These are phyloP conservation scores for Chalciporus pseudorubinellus DNA, from an alignment of 768 basidiomycete species.

Conservation along the genomic window DNA sequence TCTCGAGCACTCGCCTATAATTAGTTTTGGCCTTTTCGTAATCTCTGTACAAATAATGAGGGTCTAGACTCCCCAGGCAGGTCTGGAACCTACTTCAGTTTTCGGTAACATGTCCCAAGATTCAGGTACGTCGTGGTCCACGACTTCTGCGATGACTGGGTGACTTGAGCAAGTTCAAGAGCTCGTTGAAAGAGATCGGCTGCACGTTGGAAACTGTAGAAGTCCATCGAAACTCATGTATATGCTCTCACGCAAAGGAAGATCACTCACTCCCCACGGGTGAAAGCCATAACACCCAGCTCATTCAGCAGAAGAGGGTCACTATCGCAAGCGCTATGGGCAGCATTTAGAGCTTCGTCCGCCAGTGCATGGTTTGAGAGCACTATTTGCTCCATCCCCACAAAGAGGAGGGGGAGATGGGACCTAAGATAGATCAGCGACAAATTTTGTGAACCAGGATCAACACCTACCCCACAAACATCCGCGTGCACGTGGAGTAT, in stretches of 20 bases:
- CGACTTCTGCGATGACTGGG: constrained; percentile 78
- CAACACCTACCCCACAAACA: constrained; percentile 84
- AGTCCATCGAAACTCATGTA: constrained; percentile 26
- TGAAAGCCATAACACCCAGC: constrained; percentile 88
- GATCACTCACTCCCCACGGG: constrained; percentile 69
- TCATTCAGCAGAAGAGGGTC: constrained; percentile 93
- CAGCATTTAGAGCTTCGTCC: constrained; percentile 84
- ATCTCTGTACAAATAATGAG: constrained; percentile 34
- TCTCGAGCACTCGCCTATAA: constrained; percentile 78
- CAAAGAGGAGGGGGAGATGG: constrained; percentile 90
- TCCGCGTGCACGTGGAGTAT: constrained; percentile 92
- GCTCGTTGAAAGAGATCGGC: constrained; percentile 69
- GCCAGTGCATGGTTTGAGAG: constrained; percentile 80
- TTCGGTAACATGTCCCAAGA: constrained; percentile 85
- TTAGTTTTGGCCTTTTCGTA: constrained; percentile 65
- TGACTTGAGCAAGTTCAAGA: constrained; percentile 77
- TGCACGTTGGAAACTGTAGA: constrained; percentile 66
- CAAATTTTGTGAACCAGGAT: neutral
- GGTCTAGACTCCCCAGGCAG: neutral
- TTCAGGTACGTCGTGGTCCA: constrained; percentile 94
- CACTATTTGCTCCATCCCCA: constrained; percentile 97
- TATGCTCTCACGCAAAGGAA: neutral
- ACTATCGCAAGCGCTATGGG: constrained; percentile 74
- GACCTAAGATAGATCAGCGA: constrained; percentile 57
- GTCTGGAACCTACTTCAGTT: constrained; percentile 57